phyloP scores from a whole-genome alignment of 2,329 filamentous ascomycete species.

The Bipolaris oryzae region DNA sequence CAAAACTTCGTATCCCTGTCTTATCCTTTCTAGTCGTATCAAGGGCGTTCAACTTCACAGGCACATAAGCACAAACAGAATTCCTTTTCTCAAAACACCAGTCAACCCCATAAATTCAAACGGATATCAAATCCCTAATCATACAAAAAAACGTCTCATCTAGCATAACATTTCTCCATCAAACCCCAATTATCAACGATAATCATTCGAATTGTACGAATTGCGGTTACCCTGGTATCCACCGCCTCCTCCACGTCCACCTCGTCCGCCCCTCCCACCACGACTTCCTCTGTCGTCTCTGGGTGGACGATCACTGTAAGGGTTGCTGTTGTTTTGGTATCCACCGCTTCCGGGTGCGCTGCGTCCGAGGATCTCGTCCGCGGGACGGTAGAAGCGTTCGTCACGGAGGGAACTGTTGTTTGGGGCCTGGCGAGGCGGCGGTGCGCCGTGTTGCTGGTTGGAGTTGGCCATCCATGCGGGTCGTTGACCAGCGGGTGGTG shows the following conservation, averaged over 20 bases:
- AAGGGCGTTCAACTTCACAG: too few relatives aligned
- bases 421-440: constrained; percentile 27
- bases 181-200: constrained; percentile 6
- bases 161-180: neutral
- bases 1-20: too few relatives aligned
- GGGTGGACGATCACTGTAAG: constrained; percentile 27
- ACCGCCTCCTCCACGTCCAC: constrained; percentile 30
- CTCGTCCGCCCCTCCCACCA: constrained; percentile 33
- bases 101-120: neutral
- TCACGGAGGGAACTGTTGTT: constrained; percentile 31
- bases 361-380: constrained; percentile 31
- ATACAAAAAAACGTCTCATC: neutral
- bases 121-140: constrained; percentile 2
- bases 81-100: too few relatives aligned
- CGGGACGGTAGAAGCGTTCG: constrained; percentile 33
- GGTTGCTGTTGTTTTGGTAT: constrained; percentile 29
- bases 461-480: constrained; percentile 30
- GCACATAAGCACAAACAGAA: too few relatives aligned
- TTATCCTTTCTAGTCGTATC: too few relatives aligned
- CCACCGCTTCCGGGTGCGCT: constrained; percentile 31
- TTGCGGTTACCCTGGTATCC: constrained; percentile 22
- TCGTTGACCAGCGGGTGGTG: constrained; percentile 20
- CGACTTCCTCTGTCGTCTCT: constrained; percentile 23
- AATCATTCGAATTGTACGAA: constrained; percentile 28
- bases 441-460: constrained; percentile 25